phyloP scores from a whole-genome alignment of 2,329 filamentous ascomycete genomes.

The Penicillium sp. region DNA sequence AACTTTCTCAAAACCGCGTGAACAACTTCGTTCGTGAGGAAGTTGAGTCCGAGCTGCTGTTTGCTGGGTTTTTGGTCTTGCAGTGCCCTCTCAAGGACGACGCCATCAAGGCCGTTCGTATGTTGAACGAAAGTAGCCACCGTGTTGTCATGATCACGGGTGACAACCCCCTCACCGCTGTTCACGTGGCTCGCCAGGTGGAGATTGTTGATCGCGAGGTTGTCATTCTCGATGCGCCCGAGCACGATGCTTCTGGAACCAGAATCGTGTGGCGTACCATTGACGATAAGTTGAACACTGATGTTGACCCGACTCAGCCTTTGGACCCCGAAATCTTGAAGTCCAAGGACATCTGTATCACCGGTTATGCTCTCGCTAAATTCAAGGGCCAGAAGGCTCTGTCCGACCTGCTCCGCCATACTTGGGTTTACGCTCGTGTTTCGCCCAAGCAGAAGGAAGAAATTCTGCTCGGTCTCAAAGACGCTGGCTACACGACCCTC shows the following conservation, averaged over 20 bases:
- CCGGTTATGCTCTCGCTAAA: slow-evolving; percentile 85
- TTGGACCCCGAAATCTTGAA: slow-evolving; percentile 75
- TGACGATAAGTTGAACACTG: slow-evolving; percentile 79
- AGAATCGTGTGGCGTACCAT: slow-evolving; percentile 90
- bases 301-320: slow-evolving; percentile 74
- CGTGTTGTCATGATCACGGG: slow-evolving; percentile 99
- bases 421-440: slow-evolving; percentile 97
- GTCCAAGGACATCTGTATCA: slow-evolving; percentile 88
- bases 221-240: slow-evolving; percentile 88
- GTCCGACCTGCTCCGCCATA: slow-evolving; percentile 71
- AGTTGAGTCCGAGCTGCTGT: slow-evolving; percentile 75
- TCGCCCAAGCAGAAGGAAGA: slow-evolving; percentile 99
- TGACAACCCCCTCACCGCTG: slow-evolving; percentile 92
- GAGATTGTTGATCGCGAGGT: slow-evolving; percentile 97
- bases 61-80: slow-evolving; percentile 91
- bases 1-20: slow-evolving; percentile 76
- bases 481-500: slow-evolving; percentile 93
- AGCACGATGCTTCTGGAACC: slow-evolving; percentile 74
- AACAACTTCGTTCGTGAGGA: slow-evolving; percentile 93
- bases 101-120: slow-evolving; percentile 84
- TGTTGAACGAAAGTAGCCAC: slow-evolving; percentile 98
- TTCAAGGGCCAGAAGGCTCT: slow-evolving; percentile 77
- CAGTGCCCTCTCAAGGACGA: slow-evolving; percentile 96
- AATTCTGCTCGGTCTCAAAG: slow-evolving; percentile 91
- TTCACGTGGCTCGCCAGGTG: slow-evolving; percentile 90